Evolutionary conservation across 306 rosid genomes (phyloP).

Genomic region (Acacia confusa): DNA sequence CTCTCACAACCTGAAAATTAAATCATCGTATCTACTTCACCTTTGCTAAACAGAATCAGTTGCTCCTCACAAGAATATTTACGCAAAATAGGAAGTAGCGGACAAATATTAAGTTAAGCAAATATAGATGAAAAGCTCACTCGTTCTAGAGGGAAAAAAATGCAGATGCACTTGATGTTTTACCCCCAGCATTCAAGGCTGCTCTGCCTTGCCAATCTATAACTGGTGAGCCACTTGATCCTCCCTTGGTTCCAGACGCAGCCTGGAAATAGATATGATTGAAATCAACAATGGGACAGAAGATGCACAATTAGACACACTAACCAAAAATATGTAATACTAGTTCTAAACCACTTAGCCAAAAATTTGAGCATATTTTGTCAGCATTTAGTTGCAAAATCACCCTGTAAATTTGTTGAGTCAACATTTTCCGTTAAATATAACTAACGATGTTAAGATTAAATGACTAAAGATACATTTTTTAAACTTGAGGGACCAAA

Average conservation of each 20-base stretch:
- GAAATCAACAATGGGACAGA: slow-evolving; percentile 13
- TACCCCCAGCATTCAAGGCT: slow-evolving; percentile 98
- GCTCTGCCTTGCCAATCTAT: slow-evolving; percentile 96
- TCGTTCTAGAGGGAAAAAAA: slow-evolving; percentile 85
- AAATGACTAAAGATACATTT: too few relatives aligned
- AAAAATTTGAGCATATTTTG: too few relatives aligned
- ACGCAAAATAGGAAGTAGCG: slow-evolving; percentile 25
- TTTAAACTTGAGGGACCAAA: too few relatives aligned
- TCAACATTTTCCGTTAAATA: too few relatives aligned
- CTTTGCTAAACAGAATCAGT: slow-evolving; percentile 28
- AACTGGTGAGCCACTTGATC: slow-evolving; percentile 98
- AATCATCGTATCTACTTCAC: slow-evolving; percentile 27
- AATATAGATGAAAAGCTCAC: slow-evolving; percentile 52
- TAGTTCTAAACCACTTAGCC: slow-evolving; percentile 11
- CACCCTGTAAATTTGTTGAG: too few relatives aligned
- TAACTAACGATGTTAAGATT: too few relatives aligned
- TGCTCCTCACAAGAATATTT: slow-evolving; percentile 25
- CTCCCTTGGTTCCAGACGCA: slow-evolving; percentile 99
- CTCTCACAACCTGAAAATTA: slow-evolving; percentile 84
- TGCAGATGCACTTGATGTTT: slow-evolving; percentile 93
- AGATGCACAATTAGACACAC: background rate
- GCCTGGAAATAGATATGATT: slow-evolving; percentile 60
- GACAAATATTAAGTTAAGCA: slow-evolving; percentile 34
- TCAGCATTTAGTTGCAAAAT: too few relatives aligned
- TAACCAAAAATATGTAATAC: slow-evolving; percentile 8